Evolutionary conservation across 2,329 filamentous ascomycete species (phyloP).

Genomic region (Paradendryphiella salina): DNA sequence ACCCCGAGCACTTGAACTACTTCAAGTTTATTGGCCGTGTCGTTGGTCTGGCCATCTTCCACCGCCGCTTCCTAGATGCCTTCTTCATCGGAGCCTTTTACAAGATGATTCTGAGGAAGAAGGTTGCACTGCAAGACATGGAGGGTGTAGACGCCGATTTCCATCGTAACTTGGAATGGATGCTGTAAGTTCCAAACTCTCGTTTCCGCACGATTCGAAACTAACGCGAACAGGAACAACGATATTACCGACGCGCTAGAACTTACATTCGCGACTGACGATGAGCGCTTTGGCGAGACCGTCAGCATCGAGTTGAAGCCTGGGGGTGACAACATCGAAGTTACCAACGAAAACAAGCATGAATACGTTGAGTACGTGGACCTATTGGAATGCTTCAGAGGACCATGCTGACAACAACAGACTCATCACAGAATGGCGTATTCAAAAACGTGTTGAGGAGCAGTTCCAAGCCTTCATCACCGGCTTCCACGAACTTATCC

Average conservation of each 20-base stretch:
- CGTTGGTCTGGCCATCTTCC: slow-evolving; percentile 96
- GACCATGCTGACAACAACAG: slow-evolving; percentile 46
- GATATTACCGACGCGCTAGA: slow-evolving; percentile 95
- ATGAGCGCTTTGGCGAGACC: slow-evolving; percentile 94
- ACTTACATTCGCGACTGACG: slow-evolving; percentile 94
- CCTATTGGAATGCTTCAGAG: slow-evolving; percentile 10
- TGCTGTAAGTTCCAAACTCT: slow-evolving; percentile 60
- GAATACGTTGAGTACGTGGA: slow-evolving; percentile 85
- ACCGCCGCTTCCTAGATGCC: slow-evolving; percentile 93
- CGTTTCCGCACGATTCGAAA: background rate
- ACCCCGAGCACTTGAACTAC: slow-evolving; percentile 98
- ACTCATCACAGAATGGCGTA: slow-evolving; percentile 98
- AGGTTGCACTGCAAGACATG: slow-evolving; percentile 91
- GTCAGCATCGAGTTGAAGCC: slow-evolving; percentile 93
- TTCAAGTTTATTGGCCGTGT: slow-evolving; percentile 99
- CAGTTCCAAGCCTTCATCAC: slow-evolving; percentile 98
- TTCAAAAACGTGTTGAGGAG: slow-evolving; percentile 96
- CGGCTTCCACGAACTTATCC: slow-evolving; percentile 97
- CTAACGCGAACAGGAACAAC: slow-evolving; percentile 66
- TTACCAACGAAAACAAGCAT: slow-evolving; percentile 98
- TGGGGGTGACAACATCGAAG: slow-evolving; percentile 85
- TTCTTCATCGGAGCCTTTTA: slow-evolving; percentile 99
- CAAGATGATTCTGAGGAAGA: slow-evolving; percentile 98
- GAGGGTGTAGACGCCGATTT: slow-evolving; percentile 98
- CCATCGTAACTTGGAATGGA: slow-evolving; percentile 95